A percentile compares a stretch with the other conserved stretches of the same genome.
phyloP scores from a whole-genome alignment of 176 grass and related monocot species.

The Aegilops longissima region DNA sequence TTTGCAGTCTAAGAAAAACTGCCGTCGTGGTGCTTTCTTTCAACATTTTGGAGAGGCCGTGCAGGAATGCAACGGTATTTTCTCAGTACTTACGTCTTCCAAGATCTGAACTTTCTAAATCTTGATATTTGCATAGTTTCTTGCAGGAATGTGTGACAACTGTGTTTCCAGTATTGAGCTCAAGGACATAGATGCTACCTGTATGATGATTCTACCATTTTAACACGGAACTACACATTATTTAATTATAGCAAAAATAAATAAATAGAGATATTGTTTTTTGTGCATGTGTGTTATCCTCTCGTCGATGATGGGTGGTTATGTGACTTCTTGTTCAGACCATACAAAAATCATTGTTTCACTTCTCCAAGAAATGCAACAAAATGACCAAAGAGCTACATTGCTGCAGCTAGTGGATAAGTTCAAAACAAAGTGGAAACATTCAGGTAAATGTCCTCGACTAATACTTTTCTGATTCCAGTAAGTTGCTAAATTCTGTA shows the following conservation, averaged over 20 bases:
- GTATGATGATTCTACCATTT: conserved; percentile 36
- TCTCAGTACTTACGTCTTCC: conserved; percentile 12
- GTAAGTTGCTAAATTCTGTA: neutral
- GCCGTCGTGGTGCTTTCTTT: conserved; percentile 77
- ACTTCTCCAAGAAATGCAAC: conserved; percentile 49
- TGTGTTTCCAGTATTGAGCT: conserved; percentile 44
- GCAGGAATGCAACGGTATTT: conserved; percentile 85
- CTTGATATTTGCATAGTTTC: conserved; percentile 16
- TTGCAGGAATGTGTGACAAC: conserved; percentile 56
- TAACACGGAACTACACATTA: neutral
- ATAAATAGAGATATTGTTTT: neutral
- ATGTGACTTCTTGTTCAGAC: conserved; percentile 39
- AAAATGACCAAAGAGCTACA: conserved; percentile 86
- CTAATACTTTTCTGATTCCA: neutral
- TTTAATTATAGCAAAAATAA: conserved; percentile 1
- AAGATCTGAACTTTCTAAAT: conserved; percentile 5
- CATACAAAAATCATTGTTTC: conserved; percentile 66
- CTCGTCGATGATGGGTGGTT: neutral
- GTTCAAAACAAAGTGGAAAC: conserved; percentile 71
- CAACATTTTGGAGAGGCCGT: conserved; percentile 80
- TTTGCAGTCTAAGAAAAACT: conserved; percentile 73
- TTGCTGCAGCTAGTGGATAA: conserved; percentile 82
- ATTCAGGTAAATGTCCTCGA: conserved; percentile 45
- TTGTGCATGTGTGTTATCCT: neutral
- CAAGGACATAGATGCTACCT: conserved; percentile 47